Percentiles rank a stretch among this genome's conserved stretches.
phyloP scores from a whole-genome alignment of 345 rosid genomes.

The Cardiospermum halicacabum region DNA sequence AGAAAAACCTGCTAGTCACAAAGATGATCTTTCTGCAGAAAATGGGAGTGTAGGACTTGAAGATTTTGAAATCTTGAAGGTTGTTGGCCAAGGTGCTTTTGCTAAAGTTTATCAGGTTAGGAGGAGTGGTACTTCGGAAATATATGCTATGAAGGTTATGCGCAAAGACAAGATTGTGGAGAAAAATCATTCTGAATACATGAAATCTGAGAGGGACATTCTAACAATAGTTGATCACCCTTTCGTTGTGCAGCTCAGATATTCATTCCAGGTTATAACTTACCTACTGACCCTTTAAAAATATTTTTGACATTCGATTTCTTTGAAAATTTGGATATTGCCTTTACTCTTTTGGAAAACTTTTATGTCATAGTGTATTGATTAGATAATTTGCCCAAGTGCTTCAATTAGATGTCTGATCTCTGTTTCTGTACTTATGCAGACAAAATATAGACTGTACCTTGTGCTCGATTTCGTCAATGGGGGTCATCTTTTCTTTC shows the following conservation, averaged over 20 bases:
- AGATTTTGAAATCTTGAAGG: constrained; percentile 45
- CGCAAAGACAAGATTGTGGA: constrained; percentile 46
- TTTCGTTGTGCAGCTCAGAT: constrained; percentile 45
- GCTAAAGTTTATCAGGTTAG: constrained; percentile 47
- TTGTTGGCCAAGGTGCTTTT: constrained; percentile 52
- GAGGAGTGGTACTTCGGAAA: constrained; percentile 39
- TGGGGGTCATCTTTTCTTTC: constrained; percentile 46
- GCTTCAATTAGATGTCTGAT: not conserved
- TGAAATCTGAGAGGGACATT: constrained; percentile 47
- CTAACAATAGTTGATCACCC: constrained; percentile 44
- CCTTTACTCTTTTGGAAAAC: not conserved
- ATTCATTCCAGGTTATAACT: constrained; percentile 37
- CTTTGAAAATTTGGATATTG: not conserved
- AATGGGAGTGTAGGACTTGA: constrained; percentile 34
- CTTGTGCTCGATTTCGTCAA: constrained; percentile 45
- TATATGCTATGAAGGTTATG: constrained; percentile 51
- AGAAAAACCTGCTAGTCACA: constrained; percentile 15
- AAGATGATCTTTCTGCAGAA: constrained; percentile 14
- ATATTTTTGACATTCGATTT: not conserved
- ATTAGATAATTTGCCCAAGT: not conserved
- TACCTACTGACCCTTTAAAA: not conserved
- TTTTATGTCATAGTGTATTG: not conserved
- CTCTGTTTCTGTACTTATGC: constrained; percentile 11
- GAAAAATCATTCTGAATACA: constrained; percentile 46
- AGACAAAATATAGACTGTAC: constrained; percentile 48